Evolutionary conservation across 2,329 filamentous ascomycete species (phyloP).

Genomic region (Beauveria sp.): DNA sequence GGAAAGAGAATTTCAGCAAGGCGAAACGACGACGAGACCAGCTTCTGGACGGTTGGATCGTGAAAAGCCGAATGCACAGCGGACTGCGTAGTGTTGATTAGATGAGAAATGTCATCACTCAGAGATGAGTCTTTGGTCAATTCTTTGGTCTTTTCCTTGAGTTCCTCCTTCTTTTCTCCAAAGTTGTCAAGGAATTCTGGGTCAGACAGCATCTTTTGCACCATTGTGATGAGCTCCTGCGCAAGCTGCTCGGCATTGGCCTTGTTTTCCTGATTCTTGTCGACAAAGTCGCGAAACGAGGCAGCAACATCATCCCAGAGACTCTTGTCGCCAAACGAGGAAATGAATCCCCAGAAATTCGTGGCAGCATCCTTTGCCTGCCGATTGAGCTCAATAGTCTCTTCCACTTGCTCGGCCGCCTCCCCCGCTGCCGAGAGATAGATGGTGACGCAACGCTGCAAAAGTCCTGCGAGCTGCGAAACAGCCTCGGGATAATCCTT

Average conservation of each 20-base stretch:
- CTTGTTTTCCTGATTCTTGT: slow-evolving; percentile 62
- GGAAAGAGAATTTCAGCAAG: slow-evolving; percentile 66
- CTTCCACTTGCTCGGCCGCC: slow-evolving; percentile 56
- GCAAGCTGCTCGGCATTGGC: slow-evolving; percentile 77
- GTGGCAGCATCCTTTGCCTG: slow-evolving; percentile 68
- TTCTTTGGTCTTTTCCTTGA: slow-evolving; percentile 51
- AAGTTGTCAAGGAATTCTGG: slow-evolving; percentile 77
- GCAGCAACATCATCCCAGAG: slow-evolving; percentile 71
- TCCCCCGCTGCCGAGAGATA: slow-evolving; percentile 70
- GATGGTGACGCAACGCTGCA: slow-evolving; percentile 68
- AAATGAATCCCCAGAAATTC: slow-evolving; percentile 75
- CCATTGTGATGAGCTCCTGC: slow-evolving; percentile 60
- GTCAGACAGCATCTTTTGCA: slow-evolving; percentile 78
- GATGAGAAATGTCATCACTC: slow-evolving; percentile 62
- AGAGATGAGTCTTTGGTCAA: slow-evolving; percentile 61
- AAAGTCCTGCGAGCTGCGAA: slow-evolving; percentile 64
- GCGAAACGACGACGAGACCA: slow-evolving; percentile 59
- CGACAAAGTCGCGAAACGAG: slow-evolving; percentile 61
- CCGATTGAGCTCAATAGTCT: slow-evolving; percentile 64
- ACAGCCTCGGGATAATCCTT: slow-evolving; percentile 83
- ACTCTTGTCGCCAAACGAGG: slow-evolving; percentile 65
- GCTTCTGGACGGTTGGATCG: slow-evolving; percentile 64
- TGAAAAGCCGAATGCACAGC: slow-evolving; percentile 62
- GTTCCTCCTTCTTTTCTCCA: slow-evolving; percentile 44
- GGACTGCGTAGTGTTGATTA: slow-evolving; percentile 60